A percentile compares a stretch with the other conserved stretches of the same genome.
Evolutionary conservation across 1,284 basidiomycete species (phyloP).

Genomic region (Afroboletus lepidellus): DNA sequence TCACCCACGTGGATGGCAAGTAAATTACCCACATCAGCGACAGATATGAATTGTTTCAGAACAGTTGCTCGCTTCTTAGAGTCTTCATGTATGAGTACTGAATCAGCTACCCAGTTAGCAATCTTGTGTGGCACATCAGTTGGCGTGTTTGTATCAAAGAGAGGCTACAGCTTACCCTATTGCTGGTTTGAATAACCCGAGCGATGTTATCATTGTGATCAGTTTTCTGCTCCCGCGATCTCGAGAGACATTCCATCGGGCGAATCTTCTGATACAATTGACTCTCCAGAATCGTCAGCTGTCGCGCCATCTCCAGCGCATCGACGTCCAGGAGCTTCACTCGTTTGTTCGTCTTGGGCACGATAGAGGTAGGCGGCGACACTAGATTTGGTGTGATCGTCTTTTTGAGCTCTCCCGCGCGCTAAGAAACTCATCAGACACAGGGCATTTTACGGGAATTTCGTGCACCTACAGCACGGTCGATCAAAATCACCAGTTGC

Average conservation of each 20-base stretch:
- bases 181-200: constrained; percentile 88
- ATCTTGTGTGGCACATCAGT: constrained; percentile 52
- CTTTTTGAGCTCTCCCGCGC: constrained; percentile 53
- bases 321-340: constrained; percentile 88
- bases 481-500: constrained; percentile 69
- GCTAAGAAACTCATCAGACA: constrained; percentile 38
- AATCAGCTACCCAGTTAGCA: constrained; percentile 93
- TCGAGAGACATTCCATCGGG: constrained; percentile 87
- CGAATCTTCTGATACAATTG: constrained; percentile 86
- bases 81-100: constrained; percentile 84
- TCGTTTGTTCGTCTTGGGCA: constrained; percentile 75
- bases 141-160: neutral
- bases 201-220: constrained; percentile 84
- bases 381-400: constrained; percentile 50
- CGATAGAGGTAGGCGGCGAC: constrained; percentile 71
- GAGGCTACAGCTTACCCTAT: constrained; percentile 60
- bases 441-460: constrained; percentile 13
- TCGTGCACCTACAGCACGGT: constrained; percentile 63
- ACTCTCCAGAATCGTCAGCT: constrained; percentile 92
- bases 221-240: constrained; percentile 71
- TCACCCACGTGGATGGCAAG: neutral
- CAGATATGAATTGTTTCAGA: constrained; percentile 90
- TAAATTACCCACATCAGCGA: constrained; percentile 81
- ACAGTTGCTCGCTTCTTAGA: constrained; percentile 78
- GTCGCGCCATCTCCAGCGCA: constrained; percentile 87